Conservation (phyloP, 2,329 filamentous ascomycete genomes). For the Scytalidium sp. region DNA sequence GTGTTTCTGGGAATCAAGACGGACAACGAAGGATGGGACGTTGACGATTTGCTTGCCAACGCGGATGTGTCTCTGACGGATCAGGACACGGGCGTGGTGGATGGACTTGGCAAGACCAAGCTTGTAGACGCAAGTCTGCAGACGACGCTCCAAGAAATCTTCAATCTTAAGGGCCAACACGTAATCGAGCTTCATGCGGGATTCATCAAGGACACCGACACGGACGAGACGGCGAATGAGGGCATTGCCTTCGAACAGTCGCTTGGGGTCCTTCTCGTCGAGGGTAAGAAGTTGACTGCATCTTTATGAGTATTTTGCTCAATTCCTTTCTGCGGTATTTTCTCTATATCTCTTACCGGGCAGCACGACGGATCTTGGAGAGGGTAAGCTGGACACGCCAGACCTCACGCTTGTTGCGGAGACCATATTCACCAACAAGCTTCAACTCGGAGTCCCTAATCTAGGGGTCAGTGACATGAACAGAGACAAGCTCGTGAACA, state of each 20-base stretch:
- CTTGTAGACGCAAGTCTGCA: constrained; percentile 99
- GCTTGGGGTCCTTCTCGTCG: constrained; percentile 99
- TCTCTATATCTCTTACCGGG: constrained; percentile 64
- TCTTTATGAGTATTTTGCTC: constrained; percentile 10
- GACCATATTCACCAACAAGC: constrained; percentile 99
- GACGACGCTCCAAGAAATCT: constrained; percentile 99
- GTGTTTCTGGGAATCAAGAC: constrained; percentile 99
- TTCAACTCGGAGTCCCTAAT: constrained; percentile 98
- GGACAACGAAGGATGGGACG: constrained; percentile 98
- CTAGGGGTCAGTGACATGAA: constrained; percentile 81
- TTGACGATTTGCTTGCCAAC: constrained; percentile 99
- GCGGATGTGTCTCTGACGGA: constrained; percentile 99
- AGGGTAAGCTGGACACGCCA: constrained; percentile 99
- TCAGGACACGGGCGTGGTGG: constrained; percentile 99
- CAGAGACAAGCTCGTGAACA: constrained; percentile 97
- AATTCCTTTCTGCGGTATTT: background rate
- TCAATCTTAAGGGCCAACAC: constrained; percentile 98
- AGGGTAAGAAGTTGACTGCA: constrained; percentile 97
- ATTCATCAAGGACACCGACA: constrained; percentile 99
- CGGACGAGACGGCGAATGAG: constrained; percentile 99
- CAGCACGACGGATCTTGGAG: constrained; percentile 99
- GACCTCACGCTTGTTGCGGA: constrained; percentile 99
- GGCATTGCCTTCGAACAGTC: constrained; percentile 99
- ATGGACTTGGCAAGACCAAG: constrained; percentile 99
- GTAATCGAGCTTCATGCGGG: constrained; percentile 99